Evolutionary conservation across 108 stramenopile species (phyloP), one percentile per base, ranked within the genome.

Genomic region (Nannochloropsis granulata): DNA sequence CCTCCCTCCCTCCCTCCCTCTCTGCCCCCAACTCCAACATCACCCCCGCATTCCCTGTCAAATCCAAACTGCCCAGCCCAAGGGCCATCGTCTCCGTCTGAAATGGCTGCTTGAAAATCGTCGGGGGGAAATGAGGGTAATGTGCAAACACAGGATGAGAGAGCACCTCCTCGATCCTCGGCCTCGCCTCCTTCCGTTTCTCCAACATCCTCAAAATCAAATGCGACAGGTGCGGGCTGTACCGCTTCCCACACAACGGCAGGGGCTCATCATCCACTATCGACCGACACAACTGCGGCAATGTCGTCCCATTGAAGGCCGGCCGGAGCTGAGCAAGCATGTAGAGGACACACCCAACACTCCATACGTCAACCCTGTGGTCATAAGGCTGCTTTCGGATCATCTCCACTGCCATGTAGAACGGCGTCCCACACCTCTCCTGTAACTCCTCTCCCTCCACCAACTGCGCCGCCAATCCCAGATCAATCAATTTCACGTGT

Each of bases 371-470:
- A 8, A 90, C 92, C 23, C 91, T 89, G 44, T 90, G 90, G 83
- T 92, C 90, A 85, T 93, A 93, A 13, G 92, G 92, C 86, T 92
- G 90, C 85, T 93, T 91, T 56, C 90, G 90, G 9, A 93, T 92
- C 44, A 93, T 84, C 83, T 93, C 93, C 7, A 92, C 92, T 14
- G 92, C 91, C 93, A 93, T 93, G 84, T 93, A 93, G 24, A 93
- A 85, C 12, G 93, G 93, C 24, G 92, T 93, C 21, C 93, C 93
- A 71, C 56, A 71, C 21, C 56, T 16, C n/a, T 71, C 56, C 23
- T n/a, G 16, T 10, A 71, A 71, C n/a, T 71, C 56, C n/a, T 71
- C 21, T 71, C 56, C 56, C 11, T 16, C 21, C 56, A n/a, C 21
- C 56, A 71, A 71, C 2, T 16, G n/a, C 0, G 56, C 56, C 0